Evolutionary conservation across 1,284 basidiomycete genomes (phyloP), one percentile per base, ranked within the genome.

Genomic region (Inonotus hispidus): DNA sequence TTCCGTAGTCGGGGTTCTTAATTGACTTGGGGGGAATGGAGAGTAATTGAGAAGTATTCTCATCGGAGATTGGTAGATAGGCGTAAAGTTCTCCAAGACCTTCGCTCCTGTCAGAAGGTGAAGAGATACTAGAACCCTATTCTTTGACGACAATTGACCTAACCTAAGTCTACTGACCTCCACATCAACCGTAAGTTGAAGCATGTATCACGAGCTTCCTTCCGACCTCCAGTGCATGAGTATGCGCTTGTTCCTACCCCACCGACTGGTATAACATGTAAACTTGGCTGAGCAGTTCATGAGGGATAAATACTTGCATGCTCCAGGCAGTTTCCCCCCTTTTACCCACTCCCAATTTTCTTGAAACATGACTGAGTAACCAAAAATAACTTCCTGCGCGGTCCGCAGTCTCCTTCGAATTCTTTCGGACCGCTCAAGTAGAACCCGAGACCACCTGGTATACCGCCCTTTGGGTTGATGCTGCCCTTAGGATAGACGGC

Each of bases 401-500:
- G 14, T 38, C 3, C n/a, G 21, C 21, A 62, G 52, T 11, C 19
- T 53, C 2, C 63, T 45, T 53, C 29, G 41, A 66, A 67, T 23
- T 43, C 45, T 35, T 55, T 58, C 4, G 70, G 69, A 0, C 69
- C 70, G 21, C 35, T 52, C 5, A 71, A 13, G 61, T 71, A 68
- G 58, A 70, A 70, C 3, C 70, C 69, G 29, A 71, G 68, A 1
- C 71, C 71, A 11, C 70, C 70, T 38, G 79, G 75, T 6, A 78
- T 74, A 0, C 69, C 62, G 1, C 71, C 78, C 6, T 73, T 71
- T 0, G 85, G 84, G 61, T 84, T 87, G 66, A 84, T 81, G 68
- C 82, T 84, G 1, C 84, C 84, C 58, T 78, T 70, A 0, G 82
- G 80, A 65, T 83, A 88, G 23, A 79, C 69, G 0, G 85, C 84